Base-by-base conservation (phyloP, 2,329 filamentous ascomycete genomes). In the Ceratocystis smalleyi region DNA sequence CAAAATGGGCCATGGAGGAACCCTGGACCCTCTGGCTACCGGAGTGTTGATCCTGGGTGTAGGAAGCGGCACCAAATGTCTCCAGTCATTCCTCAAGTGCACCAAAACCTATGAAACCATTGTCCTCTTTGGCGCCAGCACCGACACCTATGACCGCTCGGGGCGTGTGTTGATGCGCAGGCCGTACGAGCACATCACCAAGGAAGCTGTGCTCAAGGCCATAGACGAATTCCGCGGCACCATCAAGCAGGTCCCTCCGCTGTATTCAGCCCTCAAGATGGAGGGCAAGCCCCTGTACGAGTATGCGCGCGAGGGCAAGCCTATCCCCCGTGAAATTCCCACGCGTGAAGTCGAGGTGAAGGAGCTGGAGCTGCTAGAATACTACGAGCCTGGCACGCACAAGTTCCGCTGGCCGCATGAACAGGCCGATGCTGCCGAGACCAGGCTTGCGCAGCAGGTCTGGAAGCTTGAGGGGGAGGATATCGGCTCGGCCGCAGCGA, bases 1-100 rank as follows among this genome's bases (percentile, higher is more conserved):
- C 69, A 99, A 97, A 78, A 88, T 97, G 71, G 94, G 94, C 43
- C 94, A 99, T 76, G 94, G 94, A 67, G 94, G 94, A 54, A 99
- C 94, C 1, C 81, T 99, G 19, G 94, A 99, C 72, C 94, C 94
- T 30, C 81, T 96, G 70, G 94, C 94, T 7, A 96, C 91, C 0
- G 94, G 94, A 57, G 89, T 99, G 27, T 81, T 99, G 61, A 91
- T 97, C 68, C 79, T 94, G 5, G 94, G 92, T 64, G 80, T 96
- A 62, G 94, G 92, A 43, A 84, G 82, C 66, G 94, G 89, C 47
- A 99, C 94, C 64, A 99, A 97, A 74, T 77, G 81, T 15, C 81
- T 99, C 1, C 78, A 82, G 49, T 78, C 83, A 43, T 97, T 96
- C 73, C 79, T 97, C 55, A 80, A 83, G 64, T 96, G 94, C 77